Evolutionary conservation across 805 yeast species (phyloP).

Genomic region (Blastobotrys mokoenaii): DNA sequence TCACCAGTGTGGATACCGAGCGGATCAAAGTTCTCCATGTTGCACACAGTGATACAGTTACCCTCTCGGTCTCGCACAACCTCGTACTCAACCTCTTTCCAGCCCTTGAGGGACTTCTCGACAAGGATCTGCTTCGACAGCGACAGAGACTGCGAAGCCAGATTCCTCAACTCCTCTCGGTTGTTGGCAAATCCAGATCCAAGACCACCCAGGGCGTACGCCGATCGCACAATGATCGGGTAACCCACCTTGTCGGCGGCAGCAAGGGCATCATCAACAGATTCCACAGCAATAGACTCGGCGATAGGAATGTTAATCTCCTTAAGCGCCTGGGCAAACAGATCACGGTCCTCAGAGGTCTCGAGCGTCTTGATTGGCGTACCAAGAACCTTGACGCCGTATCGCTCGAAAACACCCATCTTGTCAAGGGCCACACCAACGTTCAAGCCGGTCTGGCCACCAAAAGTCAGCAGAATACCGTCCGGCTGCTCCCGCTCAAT

Average conservation of each 20-base stretch:
- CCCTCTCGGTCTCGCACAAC: constrained; percentile 95
- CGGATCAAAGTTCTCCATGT: constrained; percentile 98
- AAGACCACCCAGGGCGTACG: constrained; percentile 93
- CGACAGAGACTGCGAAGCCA: constrained; percentile 83
- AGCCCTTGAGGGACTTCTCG: constrained; percentile 94
- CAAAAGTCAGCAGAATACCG: constrained; percentile 91
- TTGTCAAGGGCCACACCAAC: constrained; percentile 93
- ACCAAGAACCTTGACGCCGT: constrained; percentile 90
- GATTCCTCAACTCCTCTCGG: constrained; percentile 71
- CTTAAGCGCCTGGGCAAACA: constrained; percentile 89
- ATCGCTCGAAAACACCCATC: constrained; percentile 87
- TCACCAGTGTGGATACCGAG: constrained; percentile 98
- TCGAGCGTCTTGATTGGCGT: constrained; percentile 95
- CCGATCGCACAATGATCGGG: constrained; percentile 96
- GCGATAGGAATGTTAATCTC: constrained; percentile 96
- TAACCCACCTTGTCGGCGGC: constrained; percentile 87
- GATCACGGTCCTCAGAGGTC: constrained; percentile 95
- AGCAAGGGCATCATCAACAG: constrained; percentile 82
- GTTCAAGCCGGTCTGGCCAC: constrained; percentile 96
- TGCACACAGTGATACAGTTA: constrained; percentile 97
- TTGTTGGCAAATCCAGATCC: constrained; percentile 95
- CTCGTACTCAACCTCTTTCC: constrained; percentile 99
- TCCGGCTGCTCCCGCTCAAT: constrained; percentile 96
- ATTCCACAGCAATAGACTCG: constrained; percentile 90
- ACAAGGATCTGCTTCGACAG: constrained; percentile 92